Percentiles rank a stretch among this genome's conserved stretches.
phyloP scores from a whole-genome alignment of 371 early-diverging fungal genomes.

The Parasitella parasitica region DNA sequence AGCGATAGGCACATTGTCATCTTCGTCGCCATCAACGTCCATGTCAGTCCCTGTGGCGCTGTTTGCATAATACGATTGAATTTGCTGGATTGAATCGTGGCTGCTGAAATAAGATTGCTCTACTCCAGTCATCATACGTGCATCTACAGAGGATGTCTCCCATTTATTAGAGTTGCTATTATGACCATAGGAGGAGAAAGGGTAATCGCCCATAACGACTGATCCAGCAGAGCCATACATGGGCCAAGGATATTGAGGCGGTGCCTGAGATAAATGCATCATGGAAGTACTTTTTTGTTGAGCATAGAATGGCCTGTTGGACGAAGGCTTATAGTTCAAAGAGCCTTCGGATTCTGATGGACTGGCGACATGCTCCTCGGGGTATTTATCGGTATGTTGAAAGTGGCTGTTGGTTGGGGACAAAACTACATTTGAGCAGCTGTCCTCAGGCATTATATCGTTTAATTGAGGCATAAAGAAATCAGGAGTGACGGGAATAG shows the following conservation, averaged over 20 bases:
- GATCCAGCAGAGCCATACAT: slow-evolving; percentile 15
- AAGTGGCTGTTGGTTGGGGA: background rate
- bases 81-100: background rate
- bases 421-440: background rate
- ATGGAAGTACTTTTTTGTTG: slow-evolving; percentile 2
- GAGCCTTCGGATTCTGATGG: background rate
- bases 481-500: background rate
- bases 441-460: background rate
- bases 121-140: slow-evolving; percentile 11
- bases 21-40: slow-evolving; percentile 15
- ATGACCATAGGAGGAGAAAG: background rate
- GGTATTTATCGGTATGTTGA: background rate
- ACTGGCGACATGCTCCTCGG: background rate
- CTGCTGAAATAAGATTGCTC: background rate
- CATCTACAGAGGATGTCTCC: slow-evolving; percentile 29
- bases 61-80: slow-evolving; percentile 1
- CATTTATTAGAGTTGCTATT: slow-evolving; percentile 1
- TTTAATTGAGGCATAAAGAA: background rate
- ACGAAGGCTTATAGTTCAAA: background rate
- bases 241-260: slow-evolving; percentile 2
- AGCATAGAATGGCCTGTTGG: slow-evolving; percentile 4
- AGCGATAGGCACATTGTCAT: slow-evolving; percentile 22
- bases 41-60: slow-evolving; percentile 3
- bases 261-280: background rate
- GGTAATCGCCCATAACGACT: slow-evolving; percentile 4